Evolutionary conservation across 495 filamentous ascomycete species (phyloP), one percentile per base, ranked within the genome.

Genomic region (Hypoxylon subgilvum): DNA sequence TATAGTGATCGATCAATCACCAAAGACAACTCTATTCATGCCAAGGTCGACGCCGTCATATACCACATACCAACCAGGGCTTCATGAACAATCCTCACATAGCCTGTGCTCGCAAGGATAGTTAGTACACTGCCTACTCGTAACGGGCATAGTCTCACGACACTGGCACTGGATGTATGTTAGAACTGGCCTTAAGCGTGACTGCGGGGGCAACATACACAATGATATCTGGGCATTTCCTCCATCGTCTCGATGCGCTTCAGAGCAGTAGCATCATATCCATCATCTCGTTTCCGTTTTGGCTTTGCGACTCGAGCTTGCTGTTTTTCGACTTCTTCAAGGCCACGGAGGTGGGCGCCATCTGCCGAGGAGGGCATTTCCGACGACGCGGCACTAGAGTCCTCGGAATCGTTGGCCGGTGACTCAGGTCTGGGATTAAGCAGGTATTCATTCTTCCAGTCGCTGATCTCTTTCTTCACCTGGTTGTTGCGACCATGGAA

Each of bases 401-500:
- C 47, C 12, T 57, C 64, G 22, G 49, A 50, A 42, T 61, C 51
- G 12, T 65, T 46, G 16, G 14, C 12, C 23, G 18, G 13, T 1
- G 49, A 22, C 16, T 54, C 46, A 1, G 41, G 7, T 16, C 48
- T 35, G 7, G 6, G 31, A 1, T 16, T 7, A 17, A 41, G 48
- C 12, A 51, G 35, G 31, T 72, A 69, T 9, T 76, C 48, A 16
- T 63, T 52, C 61, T 70, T 69, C 76, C 75, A 79, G 27, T 73
- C 64, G 16, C 22, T 38, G 8, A 75, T 77, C 8, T 69, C 57
- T 23, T 45, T 71, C 58, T 67, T 65, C 1, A 7, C 40, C 18
- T 36, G 38, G 9, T 49, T 60, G 14, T 67, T 62, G 21, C 71
- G 69, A 9, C 79, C 80, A 30, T 70, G 74, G 42, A 89, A 92